Conservation (phyloP, 2,329 filamentous ascomycete genomes). For the Eurotiales sp. region DNA sequence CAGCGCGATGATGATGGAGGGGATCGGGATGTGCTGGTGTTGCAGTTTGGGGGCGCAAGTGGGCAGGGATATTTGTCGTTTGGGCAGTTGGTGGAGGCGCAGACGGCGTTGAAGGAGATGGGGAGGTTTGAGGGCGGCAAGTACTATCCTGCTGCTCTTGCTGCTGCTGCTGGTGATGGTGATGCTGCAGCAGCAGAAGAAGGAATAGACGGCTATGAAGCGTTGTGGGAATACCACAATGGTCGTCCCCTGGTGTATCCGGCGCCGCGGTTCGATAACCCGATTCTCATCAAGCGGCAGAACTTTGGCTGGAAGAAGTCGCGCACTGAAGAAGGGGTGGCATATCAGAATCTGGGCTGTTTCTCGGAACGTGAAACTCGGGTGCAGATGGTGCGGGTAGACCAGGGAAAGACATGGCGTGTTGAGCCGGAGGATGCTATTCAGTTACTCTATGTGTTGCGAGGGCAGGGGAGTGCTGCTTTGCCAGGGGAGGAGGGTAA, state of each 20-base stretch:
- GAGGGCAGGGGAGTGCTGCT: background rate
- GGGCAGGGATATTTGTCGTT: conserved; percentile 17
- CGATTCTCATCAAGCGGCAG: conserved; percentile 14
- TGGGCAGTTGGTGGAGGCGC: conserved; percentile 6
- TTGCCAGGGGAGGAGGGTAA: background rate
- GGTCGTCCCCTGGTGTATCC: conserved; percentile 16
- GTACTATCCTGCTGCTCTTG: no score
- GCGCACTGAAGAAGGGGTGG: background rate
- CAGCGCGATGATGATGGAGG: conserved; percentile 16
- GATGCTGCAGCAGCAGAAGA: background rate
- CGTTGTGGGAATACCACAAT: conserved; percentile 16
- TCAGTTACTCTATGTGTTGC: background rate
- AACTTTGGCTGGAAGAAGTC: conserved; percentile 5
- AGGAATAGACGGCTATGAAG: conserved; percentile 15
- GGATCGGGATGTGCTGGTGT: conserved; percentile 16
- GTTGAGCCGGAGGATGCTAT: background rate
- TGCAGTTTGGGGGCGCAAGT: conserved; percentile 20
- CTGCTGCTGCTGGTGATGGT: background rate
- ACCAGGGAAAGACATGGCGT: background rate
- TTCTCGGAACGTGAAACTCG: conserved; percentile 19
- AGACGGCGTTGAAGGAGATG: conserved; percentile 9
- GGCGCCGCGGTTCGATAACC: conserved; percentile 11
- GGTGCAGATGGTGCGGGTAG: conserved; percentile 17
- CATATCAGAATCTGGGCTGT: conserved; percentile 17
- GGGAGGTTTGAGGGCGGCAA: conserved; percentile 18